Conservation (phyloP, 139 green algal species). For the Volvox africanus region DNA sequence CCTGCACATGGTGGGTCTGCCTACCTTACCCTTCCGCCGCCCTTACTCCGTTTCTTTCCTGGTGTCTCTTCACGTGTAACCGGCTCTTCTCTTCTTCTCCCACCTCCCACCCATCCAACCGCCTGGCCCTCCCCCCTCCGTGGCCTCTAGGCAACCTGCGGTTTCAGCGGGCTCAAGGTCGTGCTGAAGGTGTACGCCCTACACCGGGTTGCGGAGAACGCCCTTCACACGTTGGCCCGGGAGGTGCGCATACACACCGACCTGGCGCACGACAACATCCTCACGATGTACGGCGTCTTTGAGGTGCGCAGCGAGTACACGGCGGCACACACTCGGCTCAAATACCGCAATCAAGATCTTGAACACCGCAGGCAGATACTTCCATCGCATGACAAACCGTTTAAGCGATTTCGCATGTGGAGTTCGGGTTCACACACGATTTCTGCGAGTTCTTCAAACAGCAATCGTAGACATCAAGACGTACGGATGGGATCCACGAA, state of each 20-base stretch:
- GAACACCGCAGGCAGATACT: too few relatives aligned
- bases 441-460: too few relatives aligned
- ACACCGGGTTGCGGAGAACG: background rate
- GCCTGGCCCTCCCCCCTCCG: too few relatives aligned
- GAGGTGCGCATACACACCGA: conserved; percentile 40
- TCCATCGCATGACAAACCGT: too few relatives aligned
- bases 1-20: too few relatives aligned
- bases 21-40: background rate
- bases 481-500: too few relatives aligned
- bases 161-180: background rate
- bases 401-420: background rate
- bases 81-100: background rate
- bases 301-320: background rate
- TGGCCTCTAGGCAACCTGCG: conserved; percentile 21
- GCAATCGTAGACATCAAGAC: too few relatives aligned
- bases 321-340: too few relatives aligned
- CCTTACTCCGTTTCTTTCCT: background rate
- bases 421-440: background rate
- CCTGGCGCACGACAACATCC: conserved; percentile 8
- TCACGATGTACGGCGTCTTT: conserved; percentile 41
- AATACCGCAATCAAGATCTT: too few relatives aligned
- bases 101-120: background rate
- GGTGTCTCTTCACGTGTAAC: too few relatives aligned
- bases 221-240: conserved; percentile 9
- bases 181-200: conserved; percentile 43